phyloP scores from a whole-genome alignment of 2,329 filamentous ascomycete genomes.

The Fusarium sp. region DNA sequence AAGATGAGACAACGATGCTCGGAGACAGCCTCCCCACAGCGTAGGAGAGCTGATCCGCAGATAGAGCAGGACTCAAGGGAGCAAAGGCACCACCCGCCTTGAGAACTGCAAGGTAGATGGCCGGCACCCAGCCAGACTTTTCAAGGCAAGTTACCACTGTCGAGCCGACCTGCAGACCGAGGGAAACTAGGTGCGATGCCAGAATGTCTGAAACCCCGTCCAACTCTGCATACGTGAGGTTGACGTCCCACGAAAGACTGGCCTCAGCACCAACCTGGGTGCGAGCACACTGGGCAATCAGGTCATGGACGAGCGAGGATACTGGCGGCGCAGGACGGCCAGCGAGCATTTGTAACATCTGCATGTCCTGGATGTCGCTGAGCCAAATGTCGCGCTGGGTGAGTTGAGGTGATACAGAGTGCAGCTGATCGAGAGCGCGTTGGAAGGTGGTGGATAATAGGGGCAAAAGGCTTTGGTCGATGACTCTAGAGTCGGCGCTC shows the following conservation, averaged over 20 bases:
- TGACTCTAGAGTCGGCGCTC: constrained; percentile 3
- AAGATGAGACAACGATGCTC: constrained; percentile 1
- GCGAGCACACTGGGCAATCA: constrained; percentile 1
- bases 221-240: constrained; percentile 12
- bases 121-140: constrained; percentile 24
- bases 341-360: constrained; percentile 1
- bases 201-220: constrained; percentile 4
- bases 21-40: background rate
- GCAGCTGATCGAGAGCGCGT: constrained; percentile 4
- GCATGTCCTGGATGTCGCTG: background rate
- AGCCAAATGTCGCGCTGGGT: background rate
- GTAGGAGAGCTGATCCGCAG: background rate
- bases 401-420: background rate
- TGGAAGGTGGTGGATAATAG: background rate
- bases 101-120: constrained; percentile 16
- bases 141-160: constrained; percentile 15
- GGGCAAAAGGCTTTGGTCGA: constrained; percentile 6
- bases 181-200: constrained; percentile 5
- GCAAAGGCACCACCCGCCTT: constrained; percentile 22
- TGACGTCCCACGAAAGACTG: constrained; percentile 6
- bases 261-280: constrained; percentile 6
- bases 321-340: background rate
- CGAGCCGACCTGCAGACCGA: constrained; percentile 12
- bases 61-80: constrained; percentile 1
- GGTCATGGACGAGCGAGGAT: background rate